Evolutionary conservation across 306 rosid genomes (phyloP), one percentile per base, ranked within the genome.

Genomic region (Sicyos baderoa): DNA sequence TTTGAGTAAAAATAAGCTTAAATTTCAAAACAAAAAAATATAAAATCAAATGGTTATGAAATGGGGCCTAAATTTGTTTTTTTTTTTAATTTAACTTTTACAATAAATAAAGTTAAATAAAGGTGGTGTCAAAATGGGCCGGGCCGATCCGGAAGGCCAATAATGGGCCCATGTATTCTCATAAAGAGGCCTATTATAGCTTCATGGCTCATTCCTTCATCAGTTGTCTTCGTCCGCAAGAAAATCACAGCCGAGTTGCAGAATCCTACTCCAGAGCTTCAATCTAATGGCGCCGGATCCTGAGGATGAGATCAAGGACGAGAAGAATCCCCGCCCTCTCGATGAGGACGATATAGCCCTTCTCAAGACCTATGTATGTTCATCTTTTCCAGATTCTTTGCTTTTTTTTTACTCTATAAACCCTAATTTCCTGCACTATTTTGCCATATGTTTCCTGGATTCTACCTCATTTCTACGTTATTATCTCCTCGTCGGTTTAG

Each of bases 321-420:
- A 94, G 96, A 94, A 94, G 89, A 94, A 88, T 76, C 97, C 97
- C 22, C 87, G 81, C 51, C 99, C 99, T 16, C 97, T 90, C 21
- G 99, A 94, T 27, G 99, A 94, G 75, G 99, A 90, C 73, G 97
- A 94, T 68, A 94, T 90, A 52, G 97, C 96, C 15, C 89, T 94
- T 16, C 97, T 94, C 79, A 94, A 90, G 79, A 94, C 99, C 45
- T 94, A 94, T 16, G 99, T 94, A 79, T 54, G 75, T 8, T 71
- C 44, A 12, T 54, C 23, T 52, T 10, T 6, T 1, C 0, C 13
- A 61, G 2, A 19, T 19, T 50, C 22, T 29, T 48, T 32, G 17
- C 35, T 51, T 37, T 48, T 49, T 51, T 37, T 48, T 10, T 21
- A 4, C 72, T 64, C 70, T 62, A 21, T 42, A 72, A 80, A 73